These are phyloP conservation scores for Ophiostoma piceae DNA, from an alignment of 2,329 filamentous ascomycete species.

Conservation along the genomic window DNA sequence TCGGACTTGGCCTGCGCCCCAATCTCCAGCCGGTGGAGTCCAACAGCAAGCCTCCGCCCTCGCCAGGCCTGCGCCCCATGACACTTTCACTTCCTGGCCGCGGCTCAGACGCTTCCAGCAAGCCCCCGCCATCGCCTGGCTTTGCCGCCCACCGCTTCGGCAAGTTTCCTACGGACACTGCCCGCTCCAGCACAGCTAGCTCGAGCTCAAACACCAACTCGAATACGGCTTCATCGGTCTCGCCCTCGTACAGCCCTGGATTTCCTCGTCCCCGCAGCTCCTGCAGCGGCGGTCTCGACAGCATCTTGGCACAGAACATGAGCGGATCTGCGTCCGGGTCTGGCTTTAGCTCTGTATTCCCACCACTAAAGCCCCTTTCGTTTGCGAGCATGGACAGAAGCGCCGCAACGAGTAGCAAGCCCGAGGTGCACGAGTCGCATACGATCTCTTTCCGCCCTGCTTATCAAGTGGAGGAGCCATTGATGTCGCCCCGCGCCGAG, in stretches of 20 bases:
- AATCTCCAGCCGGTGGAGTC: not conserved
- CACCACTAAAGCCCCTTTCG: not conserved
- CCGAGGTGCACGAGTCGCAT: conserved; percentile 17
- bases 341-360: not conserved
- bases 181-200: conserved; percentile 2
- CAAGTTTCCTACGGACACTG: conserved; percentile 34
- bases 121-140: conserved; percentile 39
- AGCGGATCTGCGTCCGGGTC: not conserved
- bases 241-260: conserved; percentile 29
- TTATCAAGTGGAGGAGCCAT: conserved; percentile 38
- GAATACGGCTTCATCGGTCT: conserved; percentile 20
- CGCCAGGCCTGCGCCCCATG: not conserved
- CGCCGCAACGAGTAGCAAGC: conserved; percentile 22
- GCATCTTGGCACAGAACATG: conserved; percentile 19
- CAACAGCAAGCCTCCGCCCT: not conserved
- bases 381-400: not conserved
- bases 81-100: conserved; percentile 13
- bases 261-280: conserved; percentile 21
- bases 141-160: conserved; percentile 40
- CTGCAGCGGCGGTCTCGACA: conserved; percentile 22
- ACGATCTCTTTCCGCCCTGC: conserved; percentile 18
- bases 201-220: conserved; percentile 2
- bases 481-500: conserved; percentile 67
- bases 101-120: conserved; percentile 20
- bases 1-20: not conserved